Base-by-base conservation (phyloP, 768 basidiomycete species). In the Melanogaster broomeanus region DNA sequence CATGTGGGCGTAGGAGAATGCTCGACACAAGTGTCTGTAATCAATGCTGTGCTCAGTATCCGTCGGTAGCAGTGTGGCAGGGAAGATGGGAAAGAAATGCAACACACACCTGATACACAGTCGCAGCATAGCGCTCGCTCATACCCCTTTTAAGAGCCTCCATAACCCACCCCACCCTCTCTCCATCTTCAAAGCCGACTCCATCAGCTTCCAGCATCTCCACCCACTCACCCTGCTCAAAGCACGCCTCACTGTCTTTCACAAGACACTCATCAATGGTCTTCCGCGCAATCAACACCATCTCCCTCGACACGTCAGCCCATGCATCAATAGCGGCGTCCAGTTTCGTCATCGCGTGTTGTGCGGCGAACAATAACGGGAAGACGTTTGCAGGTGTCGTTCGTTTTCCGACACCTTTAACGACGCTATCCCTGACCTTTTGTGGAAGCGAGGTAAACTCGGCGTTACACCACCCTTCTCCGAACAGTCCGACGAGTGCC, bases 381-480 rank as follows among this genome's bases (percentile, higher is more conserved):
- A 93, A 85, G 0, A 85, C 78, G 52, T 89, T 92, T 42, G 68
- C 51, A 0, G 88, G 81, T 0, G 80, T 85, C 3, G 90, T 86
- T 6, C 83, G 76, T 51, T 85, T 87, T 16, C 77, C 77, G 0
- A 97, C 75, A 4, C 88, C 89, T 51, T 84, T 84, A n/a, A 94
- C 70, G 8, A 95, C 72, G 13, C 72, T 73, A 21, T 88, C 84
- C 34, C 88, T 79, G 18, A 83, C 76, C 56, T 85, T 85, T 49
- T 76, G 77, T 3, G 84, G 77, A 2, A 96, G 75, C 0, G 71
- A 68, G 0, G 89, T 89, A 59, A 98, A 90, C 48, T 97, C 93
- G 33, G 80, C 67, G 0, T 82, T 87, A 67, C 84, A 87, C 95
- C 94, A 97, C 3, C 89, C 88, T 56, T 92, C 89, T 5, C 92